Evolutionary conservation across 2,329 filamentous ascomycete species (phyloP).

Genomic region (Microcyclospora tardicrescens): DNA sequence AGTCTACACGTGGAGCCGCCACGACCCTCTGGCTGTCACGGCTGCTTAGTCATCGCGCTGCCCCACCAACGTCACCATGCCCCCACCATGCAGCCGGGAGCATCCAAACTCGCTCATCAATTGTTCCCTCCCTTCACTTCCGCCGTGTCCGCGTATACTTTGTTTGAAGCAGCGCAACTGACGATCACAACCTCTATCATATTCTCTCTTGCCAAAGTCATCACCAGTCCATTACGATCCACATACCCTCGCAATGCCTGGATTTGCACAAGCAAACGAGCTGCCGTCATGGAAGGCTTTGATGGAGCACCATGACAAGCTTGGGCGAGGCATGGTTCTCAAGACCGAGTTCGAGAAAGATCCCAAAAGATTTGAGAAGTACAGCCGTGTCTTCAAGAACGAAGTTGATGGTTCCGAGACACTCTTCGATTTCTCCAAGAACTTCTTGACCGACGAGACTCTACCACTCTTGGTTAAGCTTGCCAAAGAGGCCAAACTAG

Average conservation of each 20-base stretch:
- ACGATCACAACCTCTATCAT: too few species aligned
- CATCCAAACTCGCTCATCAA: too few species aligned
- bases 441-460: constrained; percentile 91
- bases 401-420: constrained; percentile 69
- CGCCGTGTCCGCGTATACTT: too few species aligned
- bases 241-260: constrained; percentile 30
- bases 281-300: constrained; percentile 82
- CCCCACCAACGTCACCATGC: too few species aligned
- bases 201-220: too few species aligned
- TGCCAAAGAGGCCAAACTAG: constrained; percentile 78
- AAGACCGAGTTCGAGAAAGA: constrained; percentile 89
- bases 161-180: too few species aligned
- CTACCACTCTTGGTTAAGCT: constrained; percentile 76
- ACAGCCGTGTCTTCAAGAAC: constrained; percentile 74
- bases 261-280: constrained; percentile 72
- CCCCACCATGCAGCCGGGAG: too few species aligned
- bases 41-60: too few species aligned
- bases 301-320: constrained; percentile 73
- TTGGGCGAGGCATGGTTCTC: constrained; percentile 80
- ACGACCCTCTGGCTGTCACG: too few species aligned
- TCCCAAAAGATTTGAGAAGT: constrained; percentile 76
- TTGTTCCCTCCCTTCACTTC: too few species aligned
- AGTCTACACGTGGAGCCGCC: too few species aligned
- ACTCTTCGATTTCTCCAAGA: constrained; percentile 98
- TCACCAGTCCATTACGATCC: too few species aligned